Percentiles rank a stretch among this genome's conserved stretches.
Evolutionary conservation across 2,329 filamentous ascomycete genomes (phyloP).

Genomic region (Xylariaceae sp.): DNA sequence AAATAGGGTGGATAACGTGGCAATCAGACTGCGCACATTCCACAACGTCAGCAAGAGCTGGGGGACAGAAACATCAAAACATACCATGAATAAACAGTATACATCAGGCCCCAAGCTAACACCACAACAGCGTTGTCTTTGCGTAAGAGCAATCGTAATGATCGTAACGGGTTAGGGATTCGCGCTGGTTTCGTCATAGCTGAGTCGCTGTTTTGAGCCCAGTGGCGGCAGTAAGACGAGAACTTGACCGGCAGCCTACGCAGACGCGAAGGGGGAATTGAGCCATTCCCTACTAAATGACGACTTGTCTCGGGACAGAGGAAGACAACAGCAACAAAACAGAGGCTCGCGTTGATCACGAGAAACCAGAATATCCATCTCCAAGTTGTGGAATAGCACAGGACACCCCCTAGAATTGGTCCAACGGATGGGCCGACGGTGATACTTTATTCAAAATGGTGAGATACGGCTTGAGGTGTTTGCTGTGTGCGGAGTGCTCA

Average conservation of each 20-base stretch:
- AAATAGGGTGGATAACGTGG: constrained; percentile 10
- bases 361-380: constrained; percentile 40
- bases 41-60: background rate
- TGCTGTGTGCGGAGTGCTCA: constrained; percentile 1
- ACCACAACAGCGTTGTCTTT: constrained; percentile 21
- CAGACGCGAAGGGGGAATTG: background rate
- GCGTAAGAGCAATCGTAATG: constrained; percentile 3
- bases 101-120: constrained; percentile 15
- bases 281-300: background rate
- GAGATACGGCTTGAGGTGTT: background rate
- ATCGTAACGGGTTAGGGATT: background rate
- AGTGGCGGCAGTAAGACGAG: background rate
- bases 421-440: background rate
- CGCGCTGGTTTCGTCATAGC: constrained; percentile 10
- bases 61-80: constrained; percentile 3
- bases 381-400: constrained; percentile 36
- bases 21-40: background rate
- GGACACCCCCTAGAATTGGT: constrained; percentile 21
- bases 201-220: background rate
- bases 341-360: constrained; percentile 29
- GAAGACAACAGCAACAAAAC: constrained; percentile 15
- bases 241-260: background rate
- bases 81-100: constrained; percentile 21
- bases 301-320: constrained; percentile 32
- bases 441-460: background rate